Percentiles rank a stretch among this genome's conserved stretches.
Conservation (phyloP, 176 grass and related monocot species). For the Hordeum vulgare region MorexV3_pseudomolecules_assembly NC_058518.1:329422993-329423492, state of each 20-base stretch:
- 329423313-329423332: neutral
- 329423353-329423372: neutral
- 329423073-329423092: conserved; percentile 71
- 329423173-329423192: conserved; percentile 75
- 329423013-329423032: conserved; percentile 41
- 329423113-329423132: conserved; percentile 88
- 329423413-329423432: no score
- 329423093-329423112: conserved; percentile 54
- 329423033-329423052: conserved; percentile 48
- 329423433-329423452: no score
- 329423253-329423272: neutral
- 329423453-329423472: no score
- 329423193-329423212: conserved; percentile 96
- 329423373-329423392: neutral
- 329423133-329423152: conserved; percentile 89
- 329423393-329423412: no score
- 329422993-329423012: conserved; percentile 72
- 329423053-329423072: conserved; percentile 81
- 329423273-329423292: no score
- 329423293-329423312: neutral
- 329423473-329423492: no score
- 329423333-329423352: neutral
- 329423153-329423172: conserved; percentile 96
- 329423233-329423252: neutral
- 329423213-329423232: conserved; percentile 25